Evolutionary conservation across 176 grass and related monocot species (phyloP), one percentile per base, ranked within the genome.

Genomic region (Coix lacrymajobi): DNA sequence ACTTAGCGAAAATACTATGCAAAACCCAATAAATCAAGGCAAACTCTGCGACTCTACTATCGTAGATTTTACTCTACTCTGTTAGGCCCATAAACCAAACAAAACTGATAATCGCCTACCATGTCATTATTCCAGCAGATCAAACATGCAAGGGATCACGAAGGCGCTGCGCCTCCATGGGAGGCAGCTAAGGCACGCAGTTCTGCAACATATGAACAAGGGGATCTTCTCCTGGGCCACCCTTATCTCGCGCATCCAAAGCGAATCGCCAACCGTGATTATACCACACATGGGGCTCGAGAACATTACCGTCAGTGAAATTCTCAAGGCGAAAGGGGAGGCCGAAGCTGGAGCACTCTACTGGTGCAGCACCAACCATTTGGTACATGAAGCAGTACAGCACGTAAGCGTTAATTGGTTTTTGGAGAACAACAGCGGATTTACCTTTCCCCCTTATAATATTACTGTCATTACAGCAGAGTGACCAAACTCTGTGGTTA

Each of bases 271-370:
- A 26, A 77, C 83, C 15, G 56, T 87, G 40, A 85, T 68, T 4
- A 89, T 95, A 87, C 88, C 96, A 60, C 88, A 92, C 51, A 93
- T 91, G 46, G 96, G 93, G 57, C 73, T 98, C 66, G 96, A 98
- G 73, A 98, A 95, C 82, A 95, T 90, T 14, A 93, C 89, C 14
- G 93, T 98, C 70, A 75, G 83, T 7, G 89, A 98, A 43, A 75
- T 98, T 62, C 81, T 98, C 2, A 93, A 88, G 78, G 79, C 85
- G 3, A 98, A 95, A 29, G 96, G 96, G 25, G 91, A 90, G 73
- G 52, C 88, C 30, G 73, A 93, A 48, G 74, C 87, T 20, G 69
- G 87, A 82, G 62, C 44, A 7, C 52, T 98, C 30, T 96, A 93
- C 62, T 95, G 90, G 89, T 98, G 96, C 78, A 80, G 49, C 73